Percentiles rank a stretch among this genome's conserved stretches.
phyloP scores from a whole-genome alignment of 2,329 filamentous ascomycete genomes.

The Balansia obtecta region DNA sequence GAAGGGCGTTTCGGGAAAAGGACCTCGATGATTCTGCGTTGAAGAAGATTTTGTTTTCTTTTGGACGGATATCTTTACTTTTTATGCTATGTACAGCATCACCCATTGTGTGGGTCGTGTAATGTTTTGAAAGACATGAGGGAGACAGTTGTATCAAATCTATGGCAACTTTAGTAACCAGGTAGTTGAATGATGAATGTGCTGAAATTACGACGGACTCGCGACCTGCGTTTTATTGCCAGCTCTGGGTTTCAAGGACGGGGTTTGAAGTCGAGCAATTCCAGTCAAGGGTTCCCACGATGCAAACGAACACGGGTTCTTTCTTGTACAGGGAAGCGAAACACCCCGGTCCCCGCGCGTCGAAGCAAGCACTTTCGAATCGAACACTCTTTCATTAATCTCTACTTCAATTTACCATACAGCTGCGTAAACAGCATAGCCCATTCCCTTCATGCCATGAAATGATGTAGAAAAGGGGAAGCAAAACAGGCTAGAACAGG shows the following conservation, averaged over 20 bases:
- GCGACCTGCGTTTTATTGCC: not conserved
- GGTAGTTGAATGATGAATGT: not conserved
- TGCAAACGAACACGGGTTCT: too few relatives aligned
- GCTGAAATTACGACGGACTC: not conserved
- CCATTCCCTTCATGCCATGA: too few relatives aligned
- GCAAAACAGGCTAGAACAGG: too few relatives aligned
- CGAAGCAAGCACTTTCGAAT: too few relatives aligned
- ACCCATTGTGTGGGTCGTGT: not conserved
- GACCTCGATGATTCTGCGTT: not conserved
- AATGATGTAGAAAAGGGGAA: too few relatives aligned
- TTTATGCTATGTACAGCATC: constrained; percentile 1
- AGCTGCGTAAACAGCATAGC: too few relatives aligned
- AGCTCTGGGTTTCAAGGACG: not conserved
- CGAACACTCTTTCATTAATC: too few relatives aligned
- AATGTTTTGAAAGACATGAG: not conserved
- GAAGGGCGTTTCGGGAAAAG: constrained; percentile 6
- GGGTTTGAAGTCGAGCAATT: too few relatives aligned
- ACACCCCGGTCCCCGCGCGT: too few relatives aligned
- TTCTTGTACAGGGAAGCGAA: too few relatives aligned
- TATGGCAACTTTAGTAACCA: not conserved
- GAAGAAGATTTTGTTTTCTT: not conserved
- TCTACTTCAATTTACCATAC: too few relatives aligned
- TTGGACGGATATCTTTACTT: not conserved
- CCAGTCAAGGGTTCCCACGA: too few relatives aligned
- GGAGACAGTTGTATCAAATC: not conserved